A percentile compares a stretch with the other conserved stretches of the same genome.
These are phyloP conservation scores for Skeletonema menzelii DNA, from an alignment of 108 stramenopile genomes.

Conservation along the genomic window DNA sequence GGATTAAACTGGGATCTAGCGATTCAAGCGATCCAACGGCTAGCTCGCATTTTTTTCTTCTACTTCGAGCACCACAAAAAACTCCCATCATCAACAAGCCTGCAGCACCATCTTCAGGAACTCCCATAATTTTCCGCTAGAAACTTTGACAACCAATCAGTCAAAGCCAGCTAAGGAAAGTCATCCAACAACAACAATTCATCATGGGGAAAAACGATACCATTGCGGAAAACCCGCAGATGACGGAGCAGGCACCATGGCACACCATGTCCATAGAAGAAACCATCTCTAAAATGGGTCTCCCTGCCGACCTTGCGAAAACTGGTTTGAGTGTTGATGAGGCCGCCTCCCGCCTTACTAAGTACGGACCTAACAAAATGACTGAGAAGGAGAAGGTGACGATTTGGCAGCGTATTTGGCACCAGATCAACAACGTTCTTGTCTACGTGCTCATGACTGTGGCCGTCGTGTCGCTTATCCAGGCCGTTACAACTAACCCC, in stretches of 20 bases:
- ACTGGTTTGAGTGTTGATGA: constrained; percentile 59
- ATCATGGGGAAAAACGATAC: constrained; percentile 10
- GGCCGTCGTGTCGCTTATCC: constrained; percentile 61
- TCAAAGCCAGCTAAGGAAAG: background rate
- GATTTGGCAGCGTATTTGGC: constrained; percentile 72
- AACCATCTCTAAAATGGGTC: constrained; percentile 34
- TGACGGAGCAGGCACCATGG: constrained; percentile 49
- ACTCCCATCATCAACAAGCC: background rate
- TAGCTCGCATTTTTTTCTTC: no score
- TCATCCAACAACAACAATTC: background rate
- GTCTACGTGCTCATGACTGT: constrained; percentile 77
- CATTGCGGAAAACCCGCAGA: constrained; percentile 27
- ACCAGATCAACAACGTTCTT: constrained; percentile 73
- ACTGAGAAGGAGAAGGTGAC: constrained; percentile 66
- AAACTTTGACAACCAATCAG: background rate
- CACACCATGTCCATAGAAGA: constrained; percentile 66
- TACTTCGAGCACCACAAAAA: background rate
- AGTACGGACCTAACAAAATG: constrained; percentile 70
- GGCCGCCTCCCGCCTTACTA: constrained; percentile 55
- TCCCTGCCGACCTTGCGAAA: constrained; percentile 43
- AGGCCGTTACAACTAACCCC: constrained; percentile 48
- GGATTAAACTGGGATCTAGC: background rate
- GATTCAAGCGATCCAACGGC: background rate
- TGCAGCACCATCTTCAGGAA: no score
- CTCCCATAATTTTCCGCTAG: background rate